Percentiles rank a stretch among this genome's conserved stretches.
phyloP scores from a whole-genome alignment of 2,329 filamentous ascomycete genomes.

The Aspergillus terreus region DNA sequence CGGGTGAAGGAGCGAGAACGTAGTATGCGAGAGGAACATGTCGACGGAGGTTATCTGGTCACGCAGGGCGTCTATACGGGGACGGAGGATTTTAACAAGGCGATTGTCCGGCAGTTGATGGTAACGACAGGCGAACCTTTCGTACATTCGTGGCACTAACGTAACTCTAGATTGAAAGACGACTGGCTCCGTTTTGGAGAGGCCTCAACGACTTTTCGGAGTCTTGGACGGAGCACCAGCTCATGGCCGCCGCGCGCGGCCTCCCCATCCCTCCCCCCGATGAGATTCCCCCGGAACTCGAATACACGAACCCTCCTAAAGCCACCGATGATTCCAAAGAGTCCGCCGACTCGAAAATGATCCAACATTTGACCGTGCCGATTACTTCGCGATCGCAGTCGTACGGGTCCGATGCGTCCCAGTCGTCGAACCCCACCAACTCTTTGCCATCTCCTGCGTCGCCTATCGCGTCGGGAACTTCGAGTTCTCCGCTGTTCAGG shows the following conservation, averaged over 20 bases:
- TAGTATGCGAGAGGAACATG: constrained; percentile 85
- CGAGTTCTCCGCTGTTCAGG: constrained; percentile 63
- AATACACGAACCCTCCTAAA: constrained; percentile 49
- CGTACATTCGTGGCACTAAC: constrained; percentile 15
- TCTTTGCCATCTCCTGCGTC: constrained; percentile 57
- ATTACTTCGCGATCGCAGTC: constrained; percentile 75
- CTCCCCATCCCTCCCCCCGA: constrained; percentile 80
- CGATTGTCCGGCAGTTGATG: constrained; percentile 82
- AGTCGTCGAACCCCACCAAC: constrained; percentile 61
- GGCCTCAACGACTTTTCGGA: constrained; percentile 85
- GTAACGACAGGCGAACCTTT: constrained; percentile 46
- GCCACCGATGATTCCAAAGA: constrained; percentile 43
- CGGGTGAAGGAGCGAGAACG: constrained; percentile 81
- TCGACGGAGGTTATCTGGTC: constrained; percentile 91
- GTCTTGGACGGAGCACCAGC: constrained; percentile 89
- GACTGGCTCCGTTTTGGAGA: constrained; percentile 91
- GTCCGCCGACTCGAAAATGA: constrained; percentile 53
- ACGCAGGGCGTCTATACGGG: constrained; percentile 93
- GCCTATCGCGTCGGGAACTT: constrained; percentile 48
- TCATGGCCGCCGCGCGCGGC: constrained; percentile 85
- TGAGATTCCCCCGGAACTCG: constrained; percentile 69
- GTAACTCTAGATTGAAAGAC: constrained; percentile 74
- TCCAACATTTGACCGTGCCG: constrained; percentile 74
- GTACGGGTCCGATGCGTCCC: constrained; percentile 69
- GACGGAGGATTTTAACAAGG: constrained; percentile 88